phyloP scores from a whole-genome alignment of 2,329 filamentous ascomycete species.

The Ophiostoma quercus region DNA sequence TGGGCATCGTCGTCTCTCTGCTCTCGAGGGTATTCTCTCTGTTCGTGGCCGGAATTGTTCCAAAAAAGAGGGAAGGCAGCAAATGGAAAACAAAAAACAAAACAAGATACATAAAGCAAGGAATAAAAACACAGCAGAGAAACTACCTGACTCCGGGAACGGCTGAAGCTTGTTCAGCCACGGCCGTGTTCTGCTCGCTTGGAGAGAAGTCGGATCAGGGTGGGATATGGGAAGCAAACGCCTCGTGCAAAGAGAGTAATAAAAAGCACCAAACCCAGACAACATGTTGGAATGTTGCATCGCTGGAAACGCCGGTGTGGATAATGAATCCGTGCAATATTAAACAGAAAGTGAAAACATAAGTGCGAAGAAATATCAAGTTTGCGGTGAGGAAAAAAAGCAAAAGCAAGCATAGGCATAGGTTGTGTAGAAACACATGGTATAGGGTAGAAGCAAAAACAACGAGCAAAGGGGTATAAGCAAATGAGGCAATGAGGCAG shows the following conservation, averaged over 20 bases:
- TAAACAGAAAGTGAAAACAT: too few relatives aligned
- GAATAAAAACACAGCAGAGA: conserved; percentile 16
- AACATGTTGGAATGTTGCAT: conserved; percentile 11
- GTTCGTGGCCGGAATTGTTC: neutral
- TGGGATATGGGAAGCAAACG: conserved; percentile 20
- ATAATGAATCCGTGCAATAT: conserved; percentile 18
- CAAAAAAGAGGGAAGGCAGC: neutral
- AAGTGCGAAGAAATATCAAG: too few relatives aligned
- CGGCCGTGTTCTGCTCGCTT: neutral
- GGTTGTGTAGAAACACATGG: conserved; percentile 16
- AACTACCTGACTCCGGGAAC: conserved; percentile 7
- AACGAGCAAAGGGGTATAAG: conserved; percentile 13
- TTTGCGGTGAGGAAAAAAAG: neutral
- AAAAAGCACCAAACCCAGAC: neutral
- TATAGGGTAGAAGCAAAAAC: conserved; percentile 16
- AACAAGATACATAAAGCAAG: neutral
- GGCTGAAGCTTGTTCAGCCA: conserved; percentile 19
- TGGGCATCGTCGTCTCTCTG: conserved; percentile 23
- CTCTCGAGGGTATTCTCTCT: conserved; percentile 22
- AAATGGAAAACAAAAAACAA: neutral
- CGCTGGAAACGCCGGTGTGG: conserved; percentile 18
- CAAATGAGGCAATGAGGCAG: conserved; percentile 1
- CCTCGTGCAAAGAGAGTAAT: conserved; percentile 5
- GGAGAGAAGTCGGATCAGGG: neutral
- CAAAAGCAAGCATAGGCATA: neutral